Percentiles rank a stretch among this genome's conserved stretches.
Evolutionary conservation across 495 filamentous ascomycete species (phyloP).

Genomic region (Peziza echinospora): DNA sequence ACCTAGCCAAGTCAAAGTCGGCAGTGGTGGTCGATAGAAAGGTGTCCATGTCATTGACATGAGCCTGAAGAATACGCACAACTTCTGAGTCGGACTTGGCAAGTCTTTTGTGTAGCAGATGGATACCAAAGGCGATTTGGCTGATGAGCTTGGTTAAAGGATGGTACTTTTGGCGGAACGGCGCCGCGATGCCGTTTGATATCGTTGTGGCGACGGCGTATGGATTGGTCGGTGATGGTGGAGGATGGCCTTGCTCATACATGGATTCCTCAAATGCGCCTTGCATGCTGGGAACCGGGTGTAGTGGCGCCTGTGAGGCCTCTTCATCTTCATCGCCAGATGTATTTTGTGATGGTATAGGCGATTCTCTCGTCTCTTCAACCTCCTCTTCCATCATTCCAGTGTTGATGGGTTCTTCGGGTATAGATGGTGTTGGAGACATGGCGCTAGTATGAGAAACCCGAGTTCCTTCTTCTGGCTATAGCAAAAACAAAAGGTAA

Average conservation of each 20-base stretch:
- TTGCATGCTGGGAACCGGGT: constrained; percentile 72
- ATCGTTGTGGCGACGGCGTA: constrained; percentile 17
- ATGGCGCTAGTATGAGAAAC: too few relatives aligned
- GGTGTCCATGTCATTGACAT: constrained; percentile 83
- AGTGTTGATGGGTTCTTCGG: too few relatives aligned
- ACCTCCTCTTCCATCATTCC: too few relatives aligned
- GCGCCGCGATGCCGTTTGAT: constrained; percentile 25
- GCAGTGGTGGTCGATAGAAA: constrained; percentile 70
- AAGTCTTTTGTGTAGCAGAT: constrained; percentile 62
- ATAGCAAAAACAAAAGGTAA: too few relatives aligned
- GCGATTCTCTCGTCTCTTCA: background rate
- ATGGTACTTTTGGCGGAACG: constrained; percentile 39
- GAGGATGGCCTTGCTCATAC: constrained; percentile 37
- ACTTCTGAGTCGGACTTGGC: constrained; percentile 77
- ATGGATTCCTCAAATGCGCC: constrained; percentile 88
- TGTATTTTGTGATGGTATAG: background rate
- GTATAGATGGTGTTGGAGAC: background rate
- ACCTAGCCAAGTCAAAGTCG: constrained; percentile 61
- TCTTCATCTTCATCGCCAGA: background rate
- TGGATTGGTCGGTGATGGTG: constrained; percentile 32
- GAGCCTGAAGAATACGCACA: constrained; percentile 67
- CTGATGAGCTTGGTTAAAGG: constrained; percentile 76
- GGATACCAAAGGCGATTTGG: constrained; percentile 83
- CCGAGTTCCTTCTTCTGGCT: too few relatives aligned
- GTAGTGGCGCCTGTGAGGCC: constrained; percentile 15